Evolutionary conservation across 345 rosid species (phyloP).

Genomic region (Passiflora organensis): DNA sequence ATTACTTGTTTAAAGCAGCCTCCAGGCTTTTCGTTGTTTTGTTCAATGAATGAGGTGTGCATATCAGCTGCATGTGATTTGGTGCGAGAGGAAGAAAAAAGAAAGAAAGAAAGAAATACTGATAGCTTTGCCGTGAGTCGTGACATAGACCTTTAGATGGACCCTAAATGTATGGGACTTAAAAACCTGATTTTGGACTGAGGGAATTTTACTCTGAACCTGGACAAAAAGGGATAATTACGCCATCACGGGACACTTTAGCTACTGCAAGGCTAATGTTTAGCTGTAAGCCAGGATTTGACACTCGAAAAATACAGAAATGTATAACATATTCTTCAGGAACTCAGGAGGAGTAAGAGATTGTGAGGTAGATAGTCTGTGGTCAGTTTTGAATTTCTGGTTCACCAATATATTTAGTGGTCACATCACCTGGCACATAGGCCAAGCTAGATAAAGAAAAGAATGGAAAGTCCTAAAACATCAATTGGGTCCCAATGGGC

Average conservation of each 20-base stretch:
- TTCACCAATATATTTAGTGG: conserved; percentile 32
- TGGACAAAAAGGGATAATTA: too few species aligned
- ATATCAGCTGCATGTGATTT: conserved; percentile 25
- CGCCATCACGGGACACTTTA: too few species aligned
- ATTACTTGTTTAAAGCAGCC: conserved; percentile 5
- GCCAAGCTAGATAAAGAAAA: conserved; percentile 30
- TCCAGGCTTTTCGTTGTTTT: background rate
- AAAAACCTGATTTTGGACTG: background rate
- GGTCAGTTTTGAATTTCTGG: conserved; percentile 22
- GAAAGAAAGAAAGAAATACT: background rate
- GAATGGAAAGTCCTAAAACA: conserved; percentile 14
- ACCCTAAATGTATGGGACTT: background rate
- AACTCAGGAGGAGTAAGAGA: too few species aligned
- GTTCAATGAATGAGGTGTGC: conserved; percentile 16
- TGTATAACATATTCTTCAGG: too few species aligned
- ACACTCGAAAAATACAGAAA: too few species aligned
- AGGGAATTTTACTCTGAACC: background rate
- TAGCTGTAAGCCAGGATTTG: too few species aligned
- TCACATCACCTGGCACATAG: conserved; percentile 25
- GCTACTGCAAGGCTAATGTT: too few species aligned
- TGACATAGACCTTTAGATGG: background rate
- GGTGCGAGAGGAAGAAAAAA: background rate
- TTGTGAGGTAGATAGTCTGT: conserved; percentile 44
- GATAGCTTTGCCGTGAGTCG: too few species aligned
- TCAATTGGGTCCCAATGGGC: conserved; percentile 37